These are phyloP conservation scores for Chlorella sp. DNA, from an alignment of 139 green algal species.

Conservation along the genomic window DNA sequence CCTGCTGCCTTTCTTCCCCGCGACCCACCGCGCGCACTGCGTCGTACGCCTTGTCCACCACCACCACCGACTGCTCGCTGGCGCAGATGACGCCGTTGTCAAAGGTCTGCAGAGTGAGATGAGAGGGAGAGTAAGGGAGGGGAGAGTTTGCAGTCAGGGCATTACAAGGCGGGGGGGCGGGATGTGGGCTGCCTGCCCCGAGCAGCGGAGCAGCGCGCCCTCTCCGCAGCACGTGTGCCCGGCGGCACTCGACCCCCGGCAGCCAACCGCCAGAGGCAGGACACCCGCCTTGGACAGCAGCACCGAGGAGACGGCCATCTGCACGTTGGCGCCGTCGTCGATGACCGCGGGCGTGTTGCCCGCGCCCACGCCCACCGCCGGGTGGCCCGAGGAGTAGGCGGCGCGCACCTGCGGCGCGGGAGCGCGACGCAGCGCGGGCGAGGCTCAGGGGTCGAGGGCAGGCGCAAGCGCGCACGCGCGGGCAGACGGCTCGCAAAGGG, in stretches of 20 bases:
- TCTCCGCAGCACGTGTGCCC: too few relatives aligned
- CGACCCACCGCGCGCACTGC: constrained; percentile 36
- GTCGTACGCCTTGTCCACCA: constrained; percentile 57
- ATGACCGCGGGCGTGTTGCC: constrained; percentile 76
- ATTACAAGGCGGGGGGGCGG: too few relatives aligned
- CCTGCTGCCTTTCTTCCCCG: too few relatives aligned
- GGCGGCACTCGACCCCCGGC: too few relatives aligned
- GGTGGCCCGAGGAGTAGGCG: constrained; percentile 68
- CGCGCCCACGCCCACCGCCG: constrained; percentile 69
- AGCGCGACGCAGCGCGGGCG: too few relatives aligned
- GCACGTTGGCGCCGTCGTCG: constrained; percentile 64
- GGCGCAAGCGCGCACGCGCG: too few relatives aligned
- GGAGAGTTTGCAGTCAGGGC: neutral
- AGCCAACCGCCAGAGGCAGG: too few relatives aligned
- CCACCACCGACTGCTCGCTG: constrained; percentile 68
- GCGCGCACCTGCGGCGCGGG: constrained; percentile 39
- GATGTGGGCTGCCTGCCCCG: too few relatives aligned
- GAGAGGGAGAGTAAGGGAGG: neutral
- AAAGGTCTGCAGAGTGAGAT: constrained; percentile 46
- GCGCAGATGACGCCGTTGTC: constrained; percentile 79
- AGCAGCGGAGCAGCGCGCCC: too few relatives aligned
- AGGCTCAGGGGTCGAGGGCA: too few relatives aligned
- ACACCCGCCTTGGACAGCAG: constrained; percentile 53
- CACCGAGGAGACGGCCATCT: constrained; percentile 45
- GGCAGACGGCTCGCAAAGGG: too few relatives aligned